Percentiles rank a stretch among this genome's conserved stretches.
Conservation (phyloP, 495 filamentous ascomycete species). For the Aspergillus diversus region DNA sequence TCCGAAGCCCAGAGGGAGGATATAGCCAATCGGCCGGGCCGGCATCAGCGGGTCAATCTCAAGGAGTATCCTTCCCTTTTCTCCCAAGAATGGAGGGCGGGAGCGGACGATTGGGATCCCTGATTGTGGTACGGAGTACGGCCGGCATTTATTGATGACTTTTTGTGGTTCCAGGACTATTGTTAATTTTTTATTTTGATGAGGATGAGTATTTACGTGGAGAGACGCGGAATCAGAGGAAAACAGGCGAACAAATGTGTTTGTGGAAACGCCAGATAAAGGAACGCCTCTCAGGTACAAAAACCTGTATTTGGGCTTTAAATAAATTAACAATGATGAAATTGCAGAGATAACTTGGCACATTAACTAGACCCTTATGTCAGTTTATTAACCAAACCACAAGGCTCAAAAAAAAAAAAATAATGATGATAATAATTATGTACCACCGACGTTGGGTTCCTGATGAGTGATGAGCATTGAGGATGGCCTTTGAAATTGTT, state of each 20-base stretch:
- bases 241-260: constrained; percentile 1
- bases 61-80: not conserved
- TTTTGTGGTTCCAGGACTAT: too few relatives aligned
- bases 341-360: too few relatives aligned
- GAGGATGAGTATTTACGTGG: not conserved
- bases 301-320: too few relatives aligned
- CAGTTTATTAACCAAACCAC: not conserved
- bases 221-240: constrained; percentile 6
- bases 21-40: constrained; percentile 8
- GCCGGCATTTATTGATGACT: too few relatives aligned
- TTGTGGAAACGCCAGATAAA: not conserved
- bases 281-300: not conserved
- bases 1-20: not conserved
- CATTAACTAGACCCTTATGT: not conserved
- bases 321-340: too few relatives aligned
- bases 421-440: not conserved
- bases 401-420: not conserved
- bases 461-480: constrained; percentile 1
- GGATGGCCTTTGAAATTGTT: constrained; percentile 4
- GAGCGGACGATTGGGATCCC: not conserved
- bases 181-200: too few relatives aligned
- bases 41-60: constrained; percentile 9
- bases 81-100: not conserved
- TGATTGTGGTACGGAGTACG: too few relatives aligned
- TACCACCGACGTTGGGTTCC: too few relatives aligned